These are phyloP conservation scores for Amaranthus hypochondriacus DNA, from an alignment of 148 eudicot genomes.

Conservation along the genomic window DNA sequence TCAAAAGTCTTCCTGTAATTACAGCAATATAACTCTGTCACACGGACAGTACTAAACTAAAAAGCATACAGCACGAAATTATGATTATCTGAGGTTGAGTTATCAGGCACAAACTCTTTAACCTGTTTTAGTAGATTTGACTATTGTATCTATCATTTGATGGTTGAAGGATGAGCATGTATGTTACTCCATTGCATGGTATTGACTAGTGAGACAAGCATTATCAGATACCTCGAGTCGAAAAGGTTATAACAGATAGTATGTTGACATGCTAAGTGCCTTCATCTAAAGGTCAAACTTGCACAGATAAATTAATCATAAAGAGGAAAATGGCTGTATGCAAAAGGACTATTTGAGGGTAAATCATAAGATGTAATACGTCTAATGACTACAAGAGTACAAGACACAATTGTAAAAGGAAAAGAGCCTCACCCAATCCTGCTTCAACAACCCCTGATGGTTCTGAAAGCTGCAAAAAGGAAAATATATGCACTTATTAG, in stretches of 20 bases:
- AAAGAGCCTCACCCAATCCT: conserved; percentile 52
- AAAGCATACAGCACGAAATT: not conserved
- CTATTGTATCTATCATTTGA: not conserved
- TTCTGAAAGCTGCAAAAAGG: conserved; percentile 76
- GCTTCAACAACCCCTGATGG: conserved; percentile 91
- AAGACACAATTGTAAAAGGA: not conserved
- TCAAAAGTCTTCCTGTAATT: conserved; percentile 61
- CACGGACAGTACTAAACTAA: not conserved
- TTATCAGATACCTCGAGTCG: not conserved
- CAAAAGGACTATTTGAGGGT: no score
- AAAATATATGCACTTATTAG: not conserved
- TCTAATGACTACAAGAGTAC: not conserved
- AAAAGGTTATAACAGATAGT: no score
- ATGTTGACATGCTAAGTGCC: no score
- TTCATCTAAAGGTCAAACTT: no score
- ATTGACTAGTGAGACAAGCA: not conserved
- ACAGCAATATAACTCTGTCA: not conserved
- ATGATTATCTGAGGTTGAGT: not conserved
- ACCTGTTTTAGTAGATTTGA: not conserved
- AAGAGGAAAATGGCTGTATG: no score
- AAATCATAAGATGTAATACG: no score
- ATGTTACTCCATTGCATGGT: not conserved
- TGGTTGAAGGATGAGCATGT: not conserved
- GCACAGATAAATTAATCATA: no score
- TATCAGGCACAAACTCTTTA: not conserved